Percentiles rank a stretch among this genome's conserved stretches.
phyloP scores from a whole-genome alignment of 768 basidiomycete species.

The Boletus pseudo-olivaceus region DNA sequence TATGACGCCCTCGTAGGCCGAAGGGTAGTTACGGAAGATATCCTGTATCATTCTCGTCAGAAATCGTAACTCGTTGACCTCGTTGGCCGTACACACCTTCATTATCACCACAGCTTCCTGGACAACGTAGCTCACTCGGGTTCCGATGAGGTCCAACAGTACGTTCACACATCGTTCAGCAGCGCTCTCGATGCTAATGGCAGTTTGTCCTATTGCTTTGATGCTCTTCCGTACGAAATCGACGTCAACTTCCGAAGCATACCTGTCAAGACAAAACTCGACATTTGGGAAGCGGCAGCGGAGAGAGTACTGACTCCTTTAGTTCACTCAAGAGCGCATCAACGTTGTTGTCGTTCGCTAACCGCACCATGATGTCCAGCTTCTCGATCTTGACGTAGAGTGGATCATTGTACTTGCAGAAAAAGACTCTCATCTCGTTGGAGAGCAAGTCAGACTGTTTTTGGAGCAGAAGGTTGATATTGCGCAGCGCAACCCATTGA shows the following conservation, averaged over 20 bases:
- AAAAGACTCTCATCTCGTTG: constrained; percentile 98
- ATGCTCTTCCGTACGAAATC: constrained; percentile 96
- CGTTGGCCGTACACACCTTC: constrained; percentile 59
- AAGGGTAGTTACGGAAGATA: constrained; percentile 96
- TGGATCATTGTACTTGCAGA: constrained; percentile 99
- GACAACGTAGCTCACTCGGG: constrained; percentile 94
- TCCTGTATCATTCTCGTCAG: constrained; percentile 51
- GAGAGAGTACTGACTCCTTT: constrained; percentile 70
- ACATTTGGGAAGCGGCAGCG: not conserved
- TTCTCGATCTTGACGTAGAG: constrained; percentile 99
- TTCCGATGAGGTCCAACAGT: constrained; percentile 86
- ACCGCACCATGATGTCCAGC: constrained; percentile 94
- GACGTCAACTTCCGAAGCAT: constrained; percentile 96
- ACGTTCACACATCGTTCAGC: constrained; percentile 96
- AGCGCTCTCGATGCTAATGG: constrained; percentile 89
- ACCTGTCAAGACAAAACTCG: constrained; percentile 44
- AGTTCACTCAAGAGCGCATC: constrained; percentile 93
- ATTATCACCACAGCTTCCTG: constrained; percentile 98
- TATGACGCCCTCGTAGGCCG: constrained; percentile 94
- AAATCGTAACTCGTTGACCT: not conserved
- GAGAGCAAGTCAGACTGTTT: constrained; percentile 86
- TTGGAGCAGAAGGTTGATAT: constrained; percentile 94
- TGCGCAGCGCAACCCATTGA: constrained; percentile 96
- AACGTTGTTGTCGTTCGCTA: constrained; percentile 88
- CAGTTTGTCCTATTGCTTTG: constrained; percentile 93